Evolutionary conservation across 257 asterid species (phyloP).

Genomic region (Rubia yunnanensis): DNA sequence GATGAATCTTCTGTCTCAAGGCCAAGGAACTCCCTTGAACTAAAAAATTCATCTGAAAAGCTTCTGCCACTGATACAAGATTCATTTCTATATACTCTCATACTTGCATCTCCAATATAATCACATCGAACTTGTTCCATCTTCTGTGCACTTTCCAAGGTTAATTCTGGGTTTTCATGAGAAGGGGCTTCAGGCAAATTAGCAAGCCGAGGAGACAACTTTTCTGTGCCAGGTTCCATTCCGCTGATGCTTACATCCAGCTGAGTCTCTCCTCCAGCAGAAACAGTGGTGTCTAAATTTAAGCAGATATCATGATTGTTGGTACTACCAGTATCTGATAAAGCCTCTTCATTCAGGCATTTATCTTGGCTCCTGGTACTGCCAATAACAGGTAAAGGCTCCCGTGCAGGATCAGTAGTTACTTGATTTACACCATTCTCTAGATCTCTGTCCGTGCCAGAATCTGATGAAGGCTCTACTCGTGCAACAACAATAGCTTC

Average conservation of each 20-base stretch:
- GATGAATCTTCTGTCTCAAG: conserved; percentile 18
- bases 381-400: conserved; percentile 18
- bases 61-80: conserved; percentile 17
- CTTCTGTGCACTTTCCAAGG: conserved; percentile 15
- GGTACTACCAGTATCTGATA: conserved; percentile 12
- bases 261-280: conserved; percentile 2
- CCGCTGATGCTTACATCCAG: conserved; percentile 13
- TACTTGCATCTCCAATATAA: conserved; percentile 17
- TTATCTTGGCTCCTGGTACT: conserved; percentile 13
- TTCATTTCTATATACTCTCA: conserved; percentile 12
- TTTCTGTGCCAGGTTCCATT: conserved; percentile 21
- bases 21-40: conserved; percentile 31
- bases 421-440: conserved; percentile 24
- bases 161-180: conserved; percentile 19
- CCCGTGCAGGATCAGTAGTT: conserved; percentile 19
- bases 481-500: neutral
- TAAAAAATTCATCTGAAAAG: conserved; percentile 31
- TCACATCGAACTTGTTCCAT: conserved; percentile 12
- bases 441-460: conserved; percentile 8
- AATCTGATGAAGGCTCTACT: conserved; percentile 13
- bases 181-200: conserved; percentile 21
- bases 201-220: conserved; percentile 21
- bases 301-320: conserved; percentile 13
- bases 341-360: conserved; percentile 23
- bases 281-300: neutral